Evolutionary conservation across 306 rosid genomes (phyloP).

Genomic region (Crotalaria pallida): DNA sequence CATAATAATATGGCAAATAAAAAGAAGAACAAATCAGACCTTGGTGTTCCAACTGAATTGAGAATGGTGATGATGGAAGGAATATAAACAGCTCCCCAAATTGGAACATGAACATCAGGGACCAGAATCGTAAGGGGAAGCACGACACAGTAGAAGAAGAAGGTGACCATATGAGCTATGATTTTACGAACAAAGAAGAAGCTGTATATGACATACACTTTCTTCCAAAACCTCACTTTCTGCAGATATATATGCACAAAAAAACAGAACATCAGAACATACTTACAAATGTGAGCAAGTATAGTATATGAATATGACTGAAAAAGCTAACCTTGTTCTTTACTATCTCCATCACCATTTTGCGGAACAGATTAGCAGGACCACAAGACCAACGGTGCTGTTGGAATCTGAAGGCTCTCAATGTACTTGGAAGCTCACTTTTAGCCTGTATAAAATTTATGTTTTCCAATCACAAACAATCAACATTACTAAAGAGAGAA

Average conservation of each 20-base stretch:
- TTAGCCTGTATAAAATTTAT: slow-evolving; percentile 48
- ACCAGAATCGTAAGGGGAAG: slow-evolving; percentile 93
- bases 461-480: neutral
- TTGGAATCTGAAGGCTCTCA: slow-evolving; percentile 97
- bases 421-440: slow-evolving; percentile 98
- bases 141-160: slow-evolving; percentile 87
- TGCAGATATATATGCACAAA: slow-evolving; percentile 27
- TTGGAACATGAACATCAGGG: slow-evolving; percentile 95
- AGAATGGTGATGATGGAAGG: slow-evolving; percentile 95
- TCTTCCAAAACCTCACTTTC: slow-evolving; percentile 93
- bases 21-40: slow-evolving; percentile 33
- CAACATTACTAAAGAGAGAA: neutral
- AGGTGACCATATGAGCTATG: slow-evolving; percentile 94
- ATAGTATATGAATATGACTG: neutral
- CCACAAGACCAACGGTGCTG: slow-evolving; percentile 99
- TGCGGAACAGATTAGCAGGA: slow-evolving; percentile 95
- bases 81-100: slow-evolving; percentile 99
- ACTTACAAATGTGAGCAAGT: neutral
- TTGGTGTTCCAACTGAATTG: slow-evolving; percentile 98
- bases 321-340: slow-evolving; percentile 60
- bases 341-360: slow-evolving; percentile 91
- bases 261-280: neutral
- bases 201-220: slow-evolving; percentile 89
- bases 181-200: slow-evolving; percentile 94
- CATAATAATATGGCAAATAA: neutral